Conservation (phyloP, 371 early-diverging fungal species). For the Rhizopus stolonifer region DNA sequence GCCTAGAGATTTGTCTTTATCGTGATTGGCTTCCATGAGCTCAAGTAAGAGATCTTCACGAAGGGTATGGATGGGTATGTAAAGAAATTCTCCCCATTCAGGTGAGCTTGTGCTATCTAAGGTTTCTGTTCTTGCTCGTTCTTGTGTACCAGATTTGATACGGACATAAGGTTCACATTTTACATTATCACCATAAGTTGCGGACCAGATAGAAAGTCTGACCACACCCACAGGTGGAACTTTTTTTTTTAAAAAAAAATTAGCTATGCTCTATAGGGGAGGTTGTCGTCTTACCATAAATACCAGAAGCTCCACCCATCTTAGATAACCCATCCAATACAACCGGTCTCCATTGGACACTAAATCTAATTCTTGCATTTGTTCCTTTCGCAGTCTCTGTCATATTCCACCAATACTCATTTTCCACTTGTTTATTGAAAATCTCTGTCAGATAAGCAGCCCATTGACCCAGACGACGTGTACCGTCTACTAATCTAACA, state of each 20-base stretch:
- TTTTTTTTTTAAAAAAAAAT: conserved; percentile 8
- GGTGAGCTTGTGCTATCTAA: conserved; percentile 76
- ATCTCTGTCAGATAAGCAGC: conserved; percentile 33
- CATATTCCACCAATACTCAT: conserved; percentile 49
- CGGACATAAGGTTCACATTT: conserved; percentile 83
- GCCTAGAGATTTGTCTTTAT: conserved; percentile 71
- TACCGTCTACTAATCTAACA: conserved; percentile 26
- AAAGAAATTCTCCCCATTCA: conserved; percentile 83
- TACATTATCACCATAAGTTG: conserved; percentile 55
- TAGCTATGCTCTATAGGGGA: too few relatives aligned
- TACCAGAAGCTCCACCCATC: conserved; percentile 36
- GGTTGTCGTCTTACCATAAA: conserved; percentile 37
- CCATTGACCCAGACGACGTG: conserved; percentile 46
- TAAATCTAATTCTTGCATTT: conserved; percentile 42
- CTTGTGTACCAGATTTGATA: conserved; percentile 62
- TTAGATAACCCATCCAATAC: conserved; percentile 42
- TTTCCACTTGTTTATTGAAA: conserved; percentile 34
- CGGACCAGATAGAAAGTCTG: conserved; percentile 73
- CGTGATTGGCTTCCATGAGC: conserved; percentile 70
- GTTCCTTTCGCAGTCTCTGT: conserved; percentile 19
- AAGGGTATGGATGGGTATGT: conserved; percentile 66
- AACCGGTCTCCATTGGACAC: conserved; percentile 60
- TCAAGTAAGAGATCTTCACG: conserved; percentile 72
- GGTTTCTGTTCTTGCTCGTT: conserved; percentile 65
- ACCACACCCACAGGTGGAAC: conserved; percentile 79